Base-by-base conservation (phyloP, 2,329 filamentous ascomycete genomes). In the Fusarium verticillioides region DNA sequence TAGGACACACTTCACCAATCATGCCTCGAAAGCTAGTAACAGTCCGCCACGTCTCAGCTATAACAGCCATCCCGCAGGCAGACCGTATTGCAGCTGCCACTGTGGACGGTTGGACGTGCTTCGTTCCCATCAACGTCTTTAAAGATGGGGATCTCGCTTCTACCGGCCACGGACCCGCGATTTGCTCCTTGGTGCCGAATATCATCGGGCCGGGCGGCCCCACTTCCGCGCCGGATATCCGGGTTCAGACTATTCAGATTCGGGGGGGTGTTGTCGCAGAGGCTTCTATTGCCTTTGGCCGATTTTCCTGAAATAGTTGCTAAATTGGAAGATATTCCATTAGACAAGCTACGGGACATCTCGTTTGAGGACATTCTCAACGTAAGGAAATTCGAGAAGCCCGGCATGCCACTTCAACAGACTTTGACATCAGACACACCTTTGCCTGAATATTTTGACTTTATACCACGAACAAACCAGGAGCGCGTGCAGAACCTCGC, bases 401-500 rank as follows among this genome's bases (percentile, higher is more conserved):
- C 67, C 4, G 15, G 39, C 8, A 26, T 39, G 5, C 34, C 40
- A 19, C 19, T 44, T 16, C 23, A 43, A 21, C 49, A 44, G 28
- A 52, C 42, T 18, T 42, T 19, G 10, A 9, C 42, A 23, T 21
- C 37, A n/a, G 47, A 32, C 19, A 46, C 46, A 26, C 30, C 52
- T 7, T 44, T 72, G 19, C 69, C 72, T 8, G 67, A 74, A 12
- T 78, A 77, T 39, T 72, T 72, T 6, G 18, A 9, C 19, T 77
- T 77, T 46, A 40, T 77, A 37, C 75, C 67, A 28, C 72, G 66
- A 50, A 75, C 75, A 44, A 74, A 77, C 13, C 72, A 75, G 54
- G 74, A 77, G 61, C 74, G 76, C 10, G 70, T 78, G 19, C 76
- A 78, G 37, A 78, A 78, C 53, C 49, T 78, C 5, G 52, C 74